These are phyloP conservation scores for Aspergillus haitiensis DNA, from an alignment of 495 filamentous ascomycete genomes.

Conservation along the genomic window DNA sequence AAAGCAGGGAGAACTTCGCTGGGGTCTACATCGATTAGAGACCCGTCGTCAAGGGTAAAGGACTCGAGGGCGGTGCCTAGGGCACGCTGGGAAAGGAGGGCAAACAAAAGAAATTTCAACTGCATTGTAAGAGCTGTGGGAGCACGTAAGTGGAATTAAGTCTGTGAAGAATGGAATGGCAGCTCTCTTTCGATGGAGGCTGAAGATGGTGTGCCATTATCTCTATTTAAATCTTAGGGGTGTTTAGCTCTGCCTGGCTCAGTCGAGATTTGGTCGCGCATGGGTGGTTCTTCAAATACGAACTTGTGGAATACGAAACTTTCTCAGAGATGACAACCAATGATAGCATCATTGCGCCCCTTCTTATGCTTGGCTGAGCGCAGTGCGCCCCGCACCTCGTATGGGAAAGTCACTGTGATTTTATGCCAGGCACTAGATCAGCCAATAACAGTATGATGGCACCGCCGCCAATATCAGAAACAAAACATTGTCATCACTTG, in stretches of 20 bases:
- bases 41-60: constrained; percentile 9
- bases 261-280: background rate
- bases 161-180: background rate
- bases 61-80: constrained; percentile 1
- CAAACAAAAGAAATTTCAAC: constrained; percentile 6
- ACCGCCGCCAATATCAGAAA: background rate
- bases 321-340: background rate
- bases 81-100: constrained; percentile 1
- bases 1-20: background rate
- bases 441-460: background rate
- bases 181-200: background rate
- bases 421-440: background rate
- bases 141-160: too few species aligned
- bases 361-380: background rate
- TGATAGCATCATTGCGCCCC: background rate
- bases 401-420: background rate
- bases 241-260: background rate
- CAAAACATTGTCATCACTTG: background rate
- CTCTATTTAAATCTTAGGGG: background rate
- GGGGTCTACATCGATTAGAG: constrained; percentile 6
- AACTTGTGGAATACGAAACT: background rate
- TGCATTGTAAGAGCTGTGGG: constrained; percentile 2
- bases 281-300: background rate
- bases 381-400: background rate
- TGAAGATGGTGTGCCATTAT: background rate